Evolutionary conservation across 2,329 filamentous ascomycete species (phyloP).

Genomic region (Alternaria dauci): DNA sequence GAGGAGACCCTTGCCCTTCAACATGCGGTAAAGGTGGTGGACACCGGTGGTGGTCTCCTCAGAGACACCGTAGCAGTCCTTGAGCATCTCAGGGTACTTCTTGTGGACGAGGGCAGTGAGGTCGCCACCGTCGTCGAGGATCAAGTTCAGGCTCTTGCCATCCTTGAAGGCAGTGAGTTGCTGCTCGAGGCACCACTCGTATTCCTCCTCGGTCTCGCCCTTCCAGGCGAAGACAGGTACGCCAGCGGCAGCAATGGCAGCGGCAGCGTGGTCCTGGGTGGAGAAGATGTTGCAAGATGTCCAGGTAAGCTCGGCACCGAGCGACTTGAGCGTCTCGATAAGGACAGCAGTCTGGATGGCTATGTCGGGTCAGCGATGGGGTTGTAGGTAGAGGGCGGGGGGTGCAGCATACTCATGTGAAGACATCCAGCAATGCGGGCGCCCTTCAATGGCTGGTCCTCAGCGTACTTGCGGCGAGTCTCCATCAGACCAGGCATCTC

Average conservation of each 20-base stretch:
- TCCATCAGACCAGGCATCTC: slow-evolving; percentile 97
- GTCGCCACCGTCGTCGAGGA: slow-evolving; percentile 98
- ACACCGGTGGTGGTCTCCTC: slow-evolving; percentile 99
- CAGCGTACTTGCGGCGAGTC: slow-evolving; percentile 89
- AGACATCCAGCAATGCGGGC: slow-evolving; percentile 97
- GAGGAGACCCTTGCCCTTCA: slow-evolving; percentile 79
- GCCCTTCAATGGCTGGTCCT: slow-evolving; percentile 91
- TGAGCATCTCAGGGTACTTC: slow-evolving; percentile 98
- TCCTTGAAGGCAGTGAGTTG: slow-evolving; percentile 97
- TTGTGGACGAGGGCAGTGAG: slow-evolving; percentile 94
- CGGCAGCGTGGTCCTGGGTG: slow-evolving; percentile 97
- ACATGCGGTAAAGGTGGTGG: slow-evolving; percentile 98
- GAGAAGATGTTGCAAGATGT: slow-evolving; percentile 99
- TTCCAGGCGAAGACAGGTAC: slow-evolving; percentile 87
- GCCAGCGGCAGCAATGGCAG: slow-evolving; percentile 92
- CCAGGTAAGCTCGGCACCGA: slow-evolving; percentile 99
- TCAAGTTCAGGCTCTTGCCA: slow-evolving; percentile 94
- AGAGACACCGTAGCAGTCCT: slow-evolving; percentile 97
- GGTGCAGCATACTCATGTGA: slow-evolving; percentile 79
- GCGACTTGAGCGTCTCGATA: slow-evolving; percentile 93
- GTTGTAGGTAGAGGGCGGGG: not conserved
- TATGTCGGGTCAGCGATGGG: slow-evolving; percentile 42
- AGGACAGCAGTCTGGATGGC: slow-evolving; percentile 99
- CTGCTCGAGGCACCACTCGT: slow-evolving; percentile 99
- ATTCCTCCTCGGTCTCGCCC: slow-evolving; percentile 99